These are phyloP conservation scores for Tuber borchii DNA, from an alignment of 495 filamentous ascomycete genomes.

Conservation along the genomic window DNA sequence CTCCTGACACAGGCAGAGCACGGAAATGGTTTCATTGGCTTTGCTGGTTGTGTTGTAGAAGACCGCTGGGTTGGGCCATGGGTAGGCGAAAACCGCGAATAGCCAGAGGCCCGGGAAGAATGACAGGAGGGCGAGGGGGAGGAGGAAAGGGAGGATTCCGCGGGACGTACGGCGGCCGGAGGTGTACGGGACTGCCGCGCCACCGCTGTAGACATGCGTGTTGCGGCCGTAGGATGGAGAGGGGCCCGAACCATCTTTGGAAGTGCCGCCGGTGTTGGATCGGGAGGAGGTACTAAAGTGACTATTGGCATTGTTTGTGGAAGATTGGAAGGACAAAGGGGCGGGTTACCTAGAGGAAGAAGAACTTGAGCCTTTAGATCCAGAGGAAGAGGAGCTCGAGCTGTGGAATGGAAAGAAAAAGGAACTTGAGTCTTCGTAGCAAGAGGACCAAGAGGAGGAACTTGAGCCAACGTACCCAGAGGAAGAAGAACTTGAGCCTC, in stretches of 20 bases:
- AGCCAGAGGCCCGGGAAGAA: slow-evolving; percentile 51
- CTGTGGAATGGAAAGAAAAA: too few relatives aligned
- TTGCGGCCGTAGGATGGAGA: slow-evolving; percentile 59
- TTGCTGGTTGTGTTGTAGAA: slow-evolving; percentile 55
- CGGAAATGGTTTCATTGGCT: slow-evolving; percentile 60
- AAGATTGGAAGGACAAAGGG: not conserved
- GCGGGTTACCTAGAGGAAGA: not conserved
- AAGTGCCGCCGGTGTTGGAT: slow-evolving; percentile 58
- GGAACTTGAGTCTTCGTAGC: too few relatives aligned
- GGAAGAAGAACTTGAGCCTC: not conserved
- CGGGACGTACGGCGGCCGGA: slow-evolving; percentile 54
- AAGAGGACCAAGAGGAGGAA: not conserved
- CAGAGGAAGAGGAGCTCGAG: too few relatives aligned
- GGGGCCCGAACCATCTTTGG: slow-evolving; percentile 59
- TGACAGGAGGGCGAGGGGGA: slow-evolving; percentile 53
- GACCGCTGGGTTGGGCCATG: slow-evolving; percentile 54
- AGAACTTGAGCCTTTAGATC: too few relatives aligned
- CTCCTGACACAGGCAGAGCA: slow-evolving; percentile 67
- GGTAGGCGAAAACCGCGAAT: slow-evolving; percentile 63
- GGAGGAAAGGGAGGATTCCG: slow-evolving; percentile 50
- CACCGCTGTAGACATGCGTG: slow-evolving; percentile 65
- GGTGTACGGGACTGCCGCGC: slow-evolving; percentile 60
- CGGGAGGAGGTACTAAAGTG: slow-evolving; percentile 25
- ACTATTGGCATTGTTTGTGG: not conserved
- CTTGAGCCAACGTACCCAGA: not conserved